Conservation (phyloP, 257 asterid genomes). For the Nicotiana tomentosiformis region DNA sequence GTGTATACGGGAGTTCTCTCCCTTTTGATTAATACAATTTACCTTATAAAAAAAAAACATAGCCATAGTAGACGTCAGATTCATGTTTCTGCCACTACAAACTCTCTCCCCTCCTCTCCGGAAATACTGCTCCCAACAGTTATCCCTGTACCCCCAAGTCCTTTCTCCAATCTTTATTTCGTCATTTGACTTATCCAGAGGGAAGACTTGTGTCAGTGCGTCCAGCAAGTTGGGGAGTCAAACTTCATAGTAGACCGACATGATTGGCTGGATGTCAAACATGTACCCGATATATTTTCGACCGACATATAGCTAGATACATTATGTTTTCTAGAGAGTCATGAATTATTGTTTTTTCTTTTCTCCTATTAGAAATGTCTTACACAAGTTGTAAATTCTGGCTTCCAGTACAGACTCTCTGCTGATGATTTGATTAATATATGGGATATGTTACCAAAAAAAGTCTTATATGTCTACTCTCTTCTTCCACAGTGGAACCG, state of each 20-base stretch:
- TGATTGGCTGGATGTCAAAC: neutral
- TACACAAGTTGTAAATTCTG: no score
- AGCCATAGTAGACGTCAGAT: neutral
- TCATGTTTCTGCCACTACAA: neutral
- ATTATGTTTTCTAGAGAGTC: neutral
- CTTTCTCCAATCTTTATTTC: neutral
- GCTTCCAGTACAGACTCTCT: no score
- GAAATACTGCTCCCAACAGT: neutral
- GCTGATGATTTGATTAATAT: no score
- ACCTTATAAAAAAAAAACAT: neutral
- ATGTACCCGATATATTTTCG: neutral
- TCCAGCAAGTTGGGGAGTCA: neutral
- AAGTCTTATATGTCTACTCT: neutral
- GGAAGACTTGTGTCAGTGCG: neutral
- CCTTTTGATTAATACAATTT: no score
- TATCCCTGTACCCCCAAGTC: neutral
- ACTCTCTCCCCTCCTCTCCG: neutral
- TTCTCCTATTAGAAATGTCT: neutral
- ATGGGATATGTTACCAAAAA: neutral
- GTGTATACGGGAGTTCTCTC: no score
- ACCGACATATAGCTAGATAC: neutral
- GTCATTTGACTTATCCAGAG: neutral
- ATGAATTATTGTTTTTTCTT: neutral
- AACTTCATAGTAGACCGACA: neutral
- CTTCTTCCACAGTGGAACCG: conserved; percentile 57